phyloP scores from a whole-genome alignment of 306 rosid genomes.

The Delonix regia region DNA sequence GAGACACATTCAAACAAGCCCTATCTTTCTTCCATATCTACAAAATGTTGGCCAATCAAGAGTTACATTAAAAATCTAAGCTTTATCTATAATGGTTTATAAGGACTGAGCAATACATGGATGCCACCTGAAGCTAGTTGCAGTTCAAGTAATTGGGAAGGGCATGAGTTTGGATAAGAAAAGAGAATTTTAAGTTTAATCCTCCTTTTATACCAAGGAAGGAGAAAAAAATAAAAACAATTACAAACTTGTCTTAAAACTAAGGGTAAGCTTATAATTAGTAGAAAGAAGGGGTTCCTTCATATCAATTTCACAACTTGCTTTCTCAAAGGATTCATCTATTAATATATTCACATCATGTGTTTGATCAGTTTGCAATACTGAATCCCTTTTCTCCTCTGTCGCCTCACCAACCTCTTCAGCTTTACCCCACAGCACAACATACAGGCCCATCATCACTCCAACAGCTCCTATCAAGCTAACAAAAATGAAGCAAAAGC shows the following conservation, averaged over 20 bases:
- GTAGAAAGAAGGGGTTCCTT: neutral
- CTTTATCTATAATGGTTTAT: too few species aligned
- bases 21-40: too few species aligned
- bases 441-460: neutral
- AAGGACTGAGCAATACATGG: too few species aligned
- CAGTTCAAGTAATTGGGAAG: constrained; percentile 21
- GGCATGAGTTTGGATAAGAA: constrained; percentile 42
- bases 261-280: neutral
- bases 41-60: too few species aligned
- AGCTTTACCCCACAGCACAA: neutral
- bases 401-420: neutral
- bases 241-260: too few species aligned
- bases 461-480: neutral
- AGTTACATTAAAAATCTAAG: too few species aligned
- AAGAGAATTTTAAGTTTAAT: too few species aligned
- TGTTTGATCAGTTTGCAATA: neutral
- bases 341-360: too few species aligned
- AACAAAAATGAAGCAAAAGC: neutral
- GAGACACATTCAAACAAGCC: too few species aligned
- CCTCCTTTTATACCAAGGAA: too few species aligned
- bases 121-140: too few species aligned
- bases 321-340: constrained; percentile 38
- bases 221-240: too few species aligned
- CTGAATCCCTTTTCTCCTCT: constrained; percentile 46
- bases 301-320: neutral